Conservation (phyloP, 164 flowering plant genomes). For the Cinnamomum micranthum region DNA sequence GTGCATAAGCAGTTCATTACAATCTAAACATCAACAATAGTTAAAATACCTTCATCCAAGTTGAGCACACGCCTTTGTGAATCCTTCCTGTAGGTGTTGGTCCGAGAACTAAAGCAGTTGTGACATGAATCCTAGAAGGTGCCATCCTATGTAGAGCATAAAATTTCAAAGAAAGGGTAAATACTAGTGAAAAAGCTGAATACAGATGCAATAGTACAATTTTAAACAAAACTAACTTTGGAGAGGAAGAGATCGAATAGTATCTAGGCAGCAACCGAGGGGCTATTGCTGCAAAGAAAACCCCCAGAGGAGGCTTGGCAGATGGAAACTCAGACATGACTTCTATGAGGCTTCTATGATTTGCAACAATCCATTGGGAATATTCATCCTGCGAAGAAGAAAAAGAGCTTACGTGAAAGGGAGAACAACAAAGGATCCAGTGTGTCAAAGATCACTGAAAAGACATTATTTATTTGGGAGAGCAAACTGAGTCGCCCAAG, state of each 20-base stretch:
- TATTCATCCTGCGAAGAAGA: slow-evolving; percentile 64
- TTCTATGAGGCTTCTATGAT: slow-evolving; percentile 92
- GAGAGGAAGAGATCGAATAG: slow-evolving; percentile 95
- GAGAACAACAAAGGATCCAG: neutral
- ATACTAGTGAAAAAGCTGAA: neutral
- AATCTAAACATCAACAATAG: neutral
- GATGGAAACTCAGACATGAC: slow-evolving; percentile 93
- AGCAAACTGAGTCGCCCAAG: neutral
- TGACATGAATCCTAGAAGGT: slow-evolving; percentile 70
- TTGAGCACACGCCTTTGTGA: slow-evolving; percentile 88
- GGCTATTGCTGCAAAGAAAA: slow-evolving; percentile 85
- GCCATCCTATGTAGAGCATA: slow-evolving; percentile 34
- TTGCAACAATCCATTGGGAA: slow-evolving; percentile 71
- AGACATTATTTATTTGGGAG: neutral
- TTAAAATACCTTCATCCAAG: slow-evolving; percentile 89
- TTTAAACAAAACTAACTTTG: slow-evolving; percentile 37
- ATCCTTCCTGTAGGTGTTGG: slow-evolving; percentile 82
- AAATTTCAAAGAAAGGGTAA: neutral
- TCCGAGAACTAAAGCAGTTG: slow-evolving; percentile 83
- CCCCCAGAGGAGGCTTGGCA: slow-evolving; percentile 90
- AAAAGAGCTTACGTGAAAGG: neutral
- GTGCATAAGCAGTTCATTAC: neutral
- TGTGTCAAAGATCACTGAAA: neutral
- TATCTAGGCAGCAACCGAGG: slow-evolving; percentile 88
- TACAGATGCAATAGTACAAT: neutral